Evolutionary conservation across 345 rosid species (phyloP), one percentile per base, ranked within the genome.

Genomic region (Nasturtium officinale): DNA sequence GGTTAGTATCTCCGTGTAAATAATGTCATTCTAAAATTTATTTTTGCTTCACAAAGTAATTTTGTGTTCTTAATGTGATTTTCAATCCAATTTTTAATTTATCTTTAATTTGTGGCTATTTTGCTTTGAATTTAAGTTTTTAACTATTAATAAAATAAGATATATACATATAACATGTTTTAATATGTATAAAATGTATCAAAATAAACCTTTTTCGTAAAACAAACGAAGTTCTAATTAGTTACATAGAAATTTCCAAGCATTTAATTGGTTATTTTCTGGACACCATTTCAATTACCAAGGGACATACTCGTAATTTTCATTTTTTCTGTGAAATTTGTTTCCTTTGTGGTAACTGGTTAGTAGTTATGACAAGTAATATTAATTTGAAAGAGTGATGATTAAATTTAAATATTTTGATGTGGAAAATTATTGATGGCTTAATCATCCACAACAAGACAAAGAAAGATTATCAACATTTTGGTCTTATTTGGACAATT

Each of bases 401-500:
- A 20, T 57, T 13, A 62, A 61, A 26, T 13, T 52, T 45, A 1
- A 76, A 53, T 76, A 69, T 35, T 76, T 32, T 37, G 64, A 46
- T 62, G 64, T 67, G 66, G 65, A 62, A 69, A 54, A 55, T 17
- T 59, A 69, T 25, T 18, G 75, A 55, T 76, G 60, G 75, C 70
- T 76, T 61, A 67, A 25, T 76, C 74, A 53, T 54, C 65, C 52
- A 45, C 56, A 45, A 53, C 54, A 55, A 54, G 75, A 76, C 69
- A 50, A 75, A 61, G 15, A 20, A 69, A 61, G 43, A 61, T 68
- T 69, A 76, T 76, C 59, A 69, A 69, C 65, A 42, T 38, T 75
- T 67, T 68, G 55, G 74, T 75, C 79, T 29, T 68, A 61, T 68
- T 52, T 68, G 54, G 79, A 75, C 74, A 53, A 61, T 75, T 7